phyloP scores from a whole-genome alignment of 2,329 filamentous ascomycete genomes.

The Apiospora kogelbergensis region DNA sequence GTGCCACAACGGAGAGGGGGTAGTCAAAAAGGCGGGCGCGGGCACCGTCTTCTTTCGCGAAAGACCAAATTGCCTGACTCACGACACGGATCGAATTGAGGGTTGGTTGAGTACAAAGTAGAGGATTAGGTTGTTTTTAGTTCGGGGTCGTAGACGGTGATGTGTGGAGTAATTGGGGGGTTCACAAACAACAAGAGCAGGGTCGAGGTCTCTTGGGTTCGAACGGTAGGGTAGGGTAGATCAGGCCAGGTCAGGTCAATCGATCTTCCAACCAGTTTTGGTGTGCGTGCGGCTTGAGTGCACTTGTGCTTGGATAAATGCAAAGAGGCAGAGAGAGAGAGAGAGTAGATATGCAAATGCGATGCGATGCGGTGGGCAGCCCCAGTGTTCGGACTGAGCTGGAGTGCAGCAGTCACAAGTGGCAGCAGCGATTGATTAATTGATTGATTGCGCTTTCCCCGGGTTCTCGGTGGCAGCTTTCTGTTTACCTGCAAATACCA shows the following conservation, averaged over 20 bases:
- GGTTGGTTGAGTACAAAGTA: neutral
- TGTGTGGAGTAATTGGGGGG: constrained; percentile 4
- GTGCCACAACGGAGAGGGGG: neutral
- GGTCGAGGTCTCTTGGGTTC: neutral
- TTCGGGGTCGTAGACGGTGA: neutral
- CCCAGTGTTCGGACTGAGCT: neutral
- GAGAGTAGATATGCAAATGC: neutral
- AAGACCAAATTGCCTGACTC: neutral
- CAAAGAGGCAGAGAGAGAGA: neutral
- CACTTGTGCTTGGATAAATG: neutral
- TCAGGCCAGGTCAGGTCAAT: neutral
- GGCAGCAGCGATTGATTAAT: neutral
- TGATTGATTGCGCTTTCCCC: constrained; percentile 1
- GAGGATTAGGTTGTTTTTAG: neutral
- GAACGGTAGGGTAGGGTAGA: neutral
- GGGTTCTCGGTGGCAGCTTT: neutral
- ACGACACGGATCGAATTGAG: neutral
- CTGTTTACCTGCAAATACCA: neutral
- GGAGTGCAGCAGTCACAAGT: neutral
- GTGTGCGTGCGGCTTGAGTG: neutral
- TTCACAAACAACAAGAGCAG: constrained; percentile 1
- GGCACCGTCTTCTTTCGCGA: neutral
- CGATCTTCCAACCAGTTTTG: neutral
- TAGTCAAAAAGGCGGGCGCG: constrained; percentile 1
- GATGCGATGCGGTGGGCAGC: neutral